Evolutionary conservation across 2,329 filamentous ascomycete genomes (phyloP), one percentile per base, ranked within the genome.

Genomic region (Pseudohalonectria lignicola): DNA sequence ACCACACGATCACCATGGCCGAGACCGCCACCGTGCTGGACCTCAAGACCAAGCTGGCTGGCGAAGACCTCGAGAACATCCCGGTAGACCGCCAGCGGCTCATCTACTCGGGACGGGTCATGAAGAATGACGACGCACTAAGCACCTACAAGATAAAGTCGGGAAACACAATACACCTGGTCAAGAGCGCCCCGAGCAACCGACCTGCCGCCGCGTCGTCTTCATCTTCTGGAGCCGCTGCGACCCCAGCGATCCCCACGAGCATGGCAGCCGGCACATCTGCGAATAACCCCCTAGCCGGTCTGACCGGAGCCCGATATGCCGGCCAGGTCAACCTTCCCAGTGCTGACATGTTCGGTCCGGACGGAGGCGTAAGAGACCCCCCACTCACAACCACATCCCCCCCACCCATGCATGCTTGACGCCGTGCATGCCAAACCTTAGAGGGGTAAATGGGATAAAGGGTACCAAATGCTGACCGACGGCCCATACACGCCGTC

Each of bases 101-200:
- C 46, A 98, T 98, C 64, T 98, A 96, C 69, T 95, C 90, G 5
- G 92, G 92, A 38, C 82, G 90, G 43, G 90, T 98, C 43, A 78
- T 98, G 66, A 98, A 96, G 68, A 92, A 98, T 58, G 78, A 82
- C 42, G 90, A 98, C 51, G 80, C 83, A 0, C 66, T 98, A 31
- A 77, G 72, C 46, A 76, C 77, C 40, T 93, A 93, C 67, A 96
- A 95, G 69, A 88, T 98, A 61, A 95, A 95, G 70, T 73, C 86
- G 47, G 87, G 88, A 46, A 92, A 96, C 61, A 96, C 90, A 15
- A 79, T 98, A 49, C 92, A 98, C 60, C 75, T 98, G 52, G 92
- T 98, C 52, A 95, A 94, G 69, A 93, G 87, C 56, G 90, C 92
- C 32, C 84, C 85, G 43, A 95, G 88, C 71, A 94, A 93, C 53